Evolutionary conservation across 192 early-diverging fungal genomes (phyloP), one percentile per base, ranked within the genome.

Genomic region (Diversispora epigaea): DNA sequence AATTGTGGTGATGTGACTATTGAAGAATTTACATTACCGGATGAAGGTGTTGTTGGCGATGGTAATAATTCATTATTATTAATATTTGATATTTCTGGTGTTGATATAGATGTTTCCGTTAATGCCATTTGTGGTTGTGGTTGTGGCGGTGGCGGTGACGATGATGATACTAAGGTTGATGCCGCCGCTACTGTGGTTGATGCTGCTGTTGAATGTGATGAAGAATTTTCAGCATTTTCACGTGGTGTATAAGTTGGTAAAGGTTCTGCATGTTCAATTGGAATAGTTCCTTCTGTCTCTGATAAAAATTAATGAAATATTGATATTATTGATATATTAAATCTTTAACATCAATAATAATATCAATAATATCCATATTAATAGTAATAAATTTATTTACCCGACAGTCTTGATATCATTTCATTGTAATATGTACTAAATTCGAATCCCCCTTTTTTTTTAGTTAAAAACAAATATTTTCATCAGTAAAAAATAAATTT

Each of bases 381-480:
- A 32, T 32, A 32, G 25, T 32, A 32, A 32, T 32, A 32, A 32
- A 32, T 32, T 32, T 32, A 32, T 32, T 75, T 77, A 83, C 82
- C 82, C 25, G 62, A 64, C n/a, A 83, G 50, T 40, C 82, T 73
- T 7, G 76, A 55, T n/a, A 81, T 71, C n/a, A 81, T 43, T n/a
- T 75, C 50, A 32, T 68, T 70, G 25, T 72, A 80, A 41, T 75
- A 68, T 17, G 66, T 71, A 22, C 70, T 77, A 62, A 88, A 88
- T 62, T 88, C 84, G 75, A 87, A 88, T 11, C 86, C 86, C 15
- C 72, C 72, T 74, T 40, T 39, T 74, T 40, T 39, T 45, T 14
- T 72, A 58, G n/a, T 19, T 49, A 32, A 17, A 62, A 46, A 4
- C 7, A 40, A 45, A 73, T 22, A 15, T 22, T 44, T 47, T 14